A percentile compares a stretch with the other conserved stretches of the same genome.
phyloP scores from a whole-genome alignment of 1,284 basidiomycete genomes.

The Erythrobasidium hasegawianum region DNA sequence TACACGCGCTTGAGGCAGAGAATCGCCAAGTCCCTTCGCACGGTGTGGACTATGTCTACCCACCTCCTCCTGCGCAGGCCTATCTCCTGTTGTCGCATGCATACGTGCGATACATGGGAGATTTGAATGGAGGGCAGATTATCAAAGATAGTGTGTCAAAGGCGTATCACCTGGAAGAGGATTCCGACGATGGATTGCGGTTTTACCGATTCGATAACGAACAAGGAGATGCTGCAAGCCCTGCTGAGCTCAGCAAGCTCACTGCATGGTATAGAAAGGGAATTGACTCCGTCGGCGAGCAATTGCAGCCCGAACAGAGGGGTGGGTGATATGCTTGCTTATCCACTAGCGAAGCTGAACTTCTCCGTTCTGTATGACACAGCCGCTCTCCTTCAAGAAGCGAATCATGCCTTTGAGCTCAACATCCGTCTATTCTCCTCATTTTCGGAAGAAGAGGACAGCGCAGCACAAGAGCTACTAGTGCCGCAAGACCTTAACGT shows the following conservation, averaged over 20 bases:
- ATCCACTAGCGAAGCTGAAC: slow-evolving; percentile 1
- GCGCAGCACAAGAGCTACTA: background rate
- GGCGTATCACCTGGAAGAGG: slow-evolving; percentile 60
- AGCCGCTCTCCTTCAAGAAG: slow-evolving; percentile 60
- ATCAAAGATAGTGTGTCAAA: slow-evolving; percentile 63
- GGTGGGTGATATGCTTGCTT: slow-evolving; percentile 50
- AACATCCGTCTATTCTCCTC: slow-evolving; percentile 62
- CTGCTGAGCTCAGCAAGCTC: slow-evolving; percentile 65
- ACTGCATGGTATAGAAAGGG: slow-evolving; percentile 72
- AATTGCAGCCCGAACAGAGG: slow-evolving; percentile 57
- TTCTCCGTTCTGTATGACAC: background rate
- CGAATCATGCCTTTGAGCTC: slow-evolving; percentile 64
- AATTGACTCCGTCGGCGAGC: slow-evolving; percentile 63
- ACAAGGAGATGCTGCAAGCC: slow-evolving; percentile 40
- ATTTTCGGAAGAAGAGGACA: slow-evolving; percentile 13
- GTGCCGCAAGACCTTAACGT: background rate
- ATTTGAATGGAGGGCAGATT: slow-evolving; percentile 74
- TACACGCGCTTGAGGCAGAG: slow-evolving; percentile 52
- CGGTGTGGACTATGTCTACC: slow-evolving; percentile 43
- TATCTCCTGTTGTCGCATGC: slow-evolving; percentile 67
- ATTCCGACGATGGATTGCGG: slow-evolving; percentile 53
- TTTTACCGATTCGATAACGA: slow-evolving; percentile 68
- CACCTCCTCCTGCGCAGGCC: slow-evolving; percentile 54
- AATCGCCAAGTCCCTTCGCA: slow-evolving; percentile 5
- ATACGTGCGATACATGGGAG: slow-evolving; percentile 80